Conservation (phyloP, 1,284 basidiomycete species). For the Apiotrichum veenhuisii region DNA sequence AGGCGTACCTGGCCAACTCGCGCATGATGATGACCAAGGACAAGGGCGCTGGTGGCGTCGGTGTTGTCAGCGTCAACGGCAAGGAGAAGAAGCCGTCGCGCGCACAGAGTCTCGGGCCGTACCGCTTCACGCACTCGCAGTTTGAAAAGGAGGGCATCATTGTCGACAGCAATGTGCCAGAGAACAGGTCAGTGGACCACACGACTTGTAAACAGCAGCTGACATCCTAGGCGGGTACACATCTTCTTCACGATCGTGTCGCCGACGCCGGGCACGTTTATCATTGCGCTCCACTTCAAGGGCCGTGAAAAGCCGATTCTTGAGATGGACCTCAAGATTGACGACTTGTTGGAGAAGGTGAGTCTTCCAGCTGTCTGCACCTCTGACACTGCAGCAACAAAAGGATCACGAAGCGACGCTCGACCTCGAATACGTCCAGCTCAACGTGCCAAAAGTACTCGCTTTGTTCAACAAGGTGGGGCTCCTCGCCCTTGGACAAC, state of each 20-base stretch:
- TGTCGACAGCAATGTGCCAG: conserved; percentile 96
- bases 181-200: conserved; percentile 73
- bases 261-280: conserved; percentile 95
- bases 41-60: conserved; percentile 74
- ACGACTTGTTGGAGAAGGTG: conserved; percentile 94
- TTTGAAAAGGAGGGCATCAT: conserved; percentile 99
- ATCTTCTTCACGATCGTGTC: conserved; percentile 99
- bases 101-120: conserved; percentile 84
- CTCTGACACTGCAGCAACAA: conserved; percentile 61
- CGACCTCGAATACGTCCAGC: conserved; percentile 94
- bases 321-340: conserved; percentile 99
- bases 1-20: conserved; percentile 97
- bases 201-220: background rate
- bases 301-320: conserved; percentile 98
- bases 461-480: conserved; percentile 80
- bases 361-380: conserved; percentile 2
- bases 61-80: conserved; percentile 91
- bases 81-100: conserved; percentile 92
- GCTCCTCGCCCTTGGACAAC: background rate
- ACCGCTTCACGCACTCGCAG: conserved; percentile 95
- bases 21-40: conserved; percentile 73
- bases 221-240: conserved; percentile 70
- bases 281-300: conserved; percentile 98
- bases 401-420: conserved; percentile 95
- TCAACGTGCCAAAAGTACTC: conserved; percentile 93